Conservation (phyloP, 345 rosid species). For the Mangifera indica region DNA sequence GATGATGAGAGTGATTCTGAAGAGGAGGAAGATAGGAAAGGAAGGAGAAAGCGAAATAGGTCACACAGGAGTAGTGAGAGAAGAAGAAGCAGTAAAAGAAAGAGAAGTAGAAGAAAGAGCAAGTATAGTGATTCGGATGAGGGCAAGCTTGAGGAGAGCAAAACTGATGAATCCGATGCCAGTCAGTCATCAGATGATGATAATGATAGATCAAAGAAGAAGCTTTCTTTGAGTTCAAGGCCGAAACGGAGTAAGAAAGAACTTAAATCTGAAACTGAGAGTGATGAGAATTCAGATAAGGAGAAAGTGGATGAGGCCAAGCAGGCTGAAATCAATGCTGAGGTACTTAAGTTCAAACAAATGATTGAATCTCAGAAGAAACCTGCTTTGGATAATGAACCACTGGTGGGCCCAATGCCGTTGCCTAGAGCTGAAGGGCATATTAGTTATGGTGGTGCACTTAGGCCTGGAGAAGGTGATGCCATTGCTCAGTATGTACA, state of each 20-base stretch:
- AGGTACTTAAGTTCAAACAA: slow-evolving; percentile 66
- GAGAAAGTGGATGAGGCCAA: slow-evolving; percentile 41
- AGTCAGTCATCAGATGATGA: slow-evolving; percentile 36
- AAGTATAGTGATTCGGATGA: slow-evolving; percentile 45
- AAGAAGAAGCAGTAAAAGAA: slow-evolving; percentile 30
- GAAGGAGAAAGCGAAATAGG: slow-evolving; percentile 38
- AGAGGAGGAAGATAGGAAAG: slow-evolving; percentile 42
- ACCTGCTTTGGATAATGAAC: slow-evolving; percentile 62
- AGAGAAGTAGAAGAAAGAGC: slow-evolving; percentile 30
- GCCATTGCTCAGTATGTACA: slow-evolving; percentile 98
- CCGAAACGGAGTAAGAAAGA: slow-evolving; percentile 41
- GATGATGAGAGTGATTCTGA: slow-evolving; percentile 51
- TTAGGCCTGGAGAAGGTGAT: slow-evolving; percentile 99
- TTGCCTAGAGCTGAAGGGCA: slow-evolving; percentile 94
- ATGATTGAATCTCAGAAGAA: slow-evolving; percentile 82
- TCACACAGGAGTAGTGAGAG: slow-evolving; percentile 31
- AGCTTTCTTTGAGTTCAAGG: slow-evolving; percentile 22
- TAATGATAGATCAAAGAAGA: slow-evolving; percentile 43
- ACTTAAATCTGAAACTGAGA: slow-evolving; percentile 40
- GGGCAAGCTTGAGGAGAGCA: slow-evolving; percentile 37
- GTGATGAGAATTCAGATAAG: slow-evolving; percentile 43
- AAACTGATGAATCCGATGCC: slow-evolving; percentile 34
- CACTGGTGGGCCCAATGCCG: slow-evolving; percentile 84
- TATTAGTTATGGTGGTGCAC: slow-evolving; percentile 94
- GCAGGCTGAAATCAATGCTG: slow-evolving; percentile 57